These are phyloP conservation scores for Raffaelea arxii DNA, from an alignment of 2,329 filamentous ascomycete species.

Conservation along the genomic window DNA sequence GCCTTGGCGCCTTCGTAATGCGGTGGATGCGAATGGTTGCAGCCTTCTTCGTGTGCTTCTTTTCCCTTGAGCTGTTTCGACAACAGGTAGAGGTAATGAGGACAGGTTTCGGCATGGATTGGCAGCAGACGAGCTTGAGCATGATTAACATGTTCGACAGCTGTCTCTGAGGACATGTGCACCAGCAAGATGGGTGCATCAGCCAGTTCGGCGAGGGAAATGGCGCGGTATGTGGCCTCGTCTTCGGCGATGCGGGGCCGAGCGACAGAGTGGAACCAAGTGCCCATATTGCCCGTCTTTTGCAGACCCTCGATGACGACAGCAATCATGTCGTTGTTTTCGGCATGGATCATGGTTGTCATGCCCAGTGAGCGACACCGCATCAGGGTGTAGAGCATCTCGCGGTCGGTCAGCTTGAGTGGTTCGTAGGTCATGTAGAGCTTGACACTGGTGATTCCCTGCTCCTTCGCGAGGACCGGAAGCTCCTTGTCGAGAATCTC, in stretches of 20 bases:
- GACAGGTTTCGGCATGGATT: slow-evolving; percentile 47
- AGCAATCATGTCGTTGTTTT: slow-evolving; percentile 51
- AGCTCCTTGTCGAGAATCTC: slow-evolving; percentile 23
- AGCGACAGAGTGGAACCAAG: slow-evolving; percentile 31
- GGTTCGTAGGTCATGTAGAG: slow-evolving; percentile 42
- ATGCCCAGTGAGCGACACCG: slow-evolving; percentile 34
- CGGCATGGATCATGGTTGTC: slow-evolving; percentile 48
- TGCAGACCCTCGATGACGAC: slow-evolving; percentile 12
- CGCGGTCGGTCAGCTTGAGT: slow-evolving; percentile 34
- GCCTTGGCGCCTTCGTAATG: slow-evolving; percentile 31
- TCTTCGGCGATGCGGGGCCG: slow-evolving; percentile 35
- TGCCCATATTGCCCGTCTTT: background rate
- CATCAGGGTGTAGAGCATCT: slow-evolving; percentile 40
- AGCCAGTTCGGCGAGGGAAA: slow-evolving; percentile 34
- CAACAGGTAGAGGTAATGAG: slow-evolving; percentile 46
- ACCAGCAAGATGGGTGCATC: slow-evolving; percentile 44
- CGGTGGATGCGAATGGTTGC: background rate
- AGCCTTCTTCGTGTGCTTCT: background rate
- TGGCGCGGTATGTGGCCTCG: slow-evolving; percentile 39
- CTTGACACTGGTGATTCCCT: slow-evolving; percentile 38
- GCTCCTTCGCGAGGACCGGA: slow-evolving; percentile 1
- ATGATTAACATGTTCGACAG: slow-evolving; percentile 35
- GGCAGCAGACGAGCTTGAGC: slow-evolving; percentile 41
- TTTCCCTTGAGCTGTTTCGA: slow-evolving; percentile 19
- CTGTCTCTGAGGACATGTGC: slow-evolving; percentile 37